phyloP scores from a whole-genome alignment of 1,284 basidiomycete species.

The Trichosporon sp. region DNA sequence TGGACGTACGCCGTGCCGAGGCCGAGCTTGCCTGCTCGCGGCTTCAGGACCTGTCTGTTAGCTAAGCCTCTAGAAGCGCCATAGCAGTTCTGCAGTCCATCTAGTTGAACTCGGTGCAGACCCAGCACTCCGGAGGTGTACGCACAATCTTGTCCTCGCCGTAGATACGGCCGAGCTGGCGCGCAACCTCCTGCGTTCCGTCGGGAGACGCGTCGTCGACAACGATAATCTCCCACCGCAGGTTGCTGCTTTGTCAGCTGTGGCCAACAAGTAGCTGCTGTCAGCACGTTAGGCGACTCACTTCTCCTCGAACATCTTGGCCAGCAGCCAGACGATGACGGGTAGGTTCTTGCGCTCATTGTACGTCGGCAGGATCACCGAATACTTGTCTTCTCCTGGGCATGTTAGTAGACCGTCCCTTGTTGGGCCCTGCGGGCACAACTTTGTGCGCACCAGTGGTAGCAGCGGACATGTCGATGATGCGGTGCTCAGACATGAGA shows the following conservation, averaged over 20 bases:
- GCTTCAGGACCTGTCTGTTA: conserved; percentile 68
- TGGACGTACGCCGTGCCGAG: conserved; percentile 93
- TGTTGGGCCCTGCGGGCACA: no score
- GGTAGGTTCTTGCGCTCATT: conserved; percentile 91
- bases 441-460: conserved; percentile 17
- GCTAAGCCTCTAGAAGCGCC: not conserved
- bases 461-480: conserved; percentile 38
- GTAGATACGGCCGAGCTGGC: conserved; percentile 72
- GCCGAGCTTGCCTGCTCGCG: conserved; percentile 83
- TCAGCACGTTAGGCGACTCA: conserved; percentile 55
- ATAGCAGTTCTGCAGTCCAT: not conserved
- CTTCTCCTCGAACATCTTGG: conserved; percentile 73
- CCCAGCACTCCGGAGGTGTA: conserved; percentile 22
- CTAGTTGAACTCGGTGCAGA: not conserved
- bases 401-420: not conserved
- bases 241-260: conserved; percentile 53
- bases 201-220: conserved; percentile 91
- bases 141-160: conserved; percentile 80
- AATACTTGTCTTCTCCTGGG: conserved; percentile 64
- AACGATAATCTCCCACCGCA: conserved; percentile 81
- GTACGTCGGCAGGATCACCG: conserved; percentile 88
- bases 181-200: conserved; percentile 84
- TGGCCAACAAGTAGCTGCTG: not conserved
- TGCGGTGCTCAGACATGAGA: conserved; percentile 30
- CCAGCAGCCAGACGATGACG: conserved; percentile 79